Conservation (phyloP, 352 stramenopile species). For the Pythium volutum region DNA sequence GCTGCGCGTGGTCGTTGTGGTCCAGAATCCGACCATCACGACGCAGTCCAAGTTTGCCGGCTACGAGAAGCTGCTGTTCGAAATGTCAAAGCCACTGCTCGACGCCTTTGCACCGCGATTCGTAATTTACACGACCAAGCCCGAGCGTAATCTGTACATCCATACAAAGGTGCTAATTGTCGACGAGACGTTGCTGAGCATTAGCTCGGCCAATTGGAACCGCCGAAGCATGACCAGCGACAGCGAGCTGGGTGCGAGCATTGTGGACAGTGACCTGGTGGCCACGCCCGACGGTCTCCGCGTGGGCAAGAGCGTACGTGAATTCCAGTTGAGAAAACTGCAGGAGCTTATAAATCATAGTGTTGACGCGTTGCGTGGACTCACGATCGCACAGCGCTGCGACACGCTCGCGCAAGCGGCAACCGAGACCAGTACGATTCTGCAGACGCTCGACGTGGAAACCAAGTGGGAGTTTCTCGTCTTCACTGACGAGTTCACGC, state of each 20-base stretch:
- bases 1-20: constrained; percentile 81
- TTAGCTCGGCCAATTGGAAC: constrained; percentile 37
- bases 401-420: neutral
- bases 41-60: constrained; percentile 16
- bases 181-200: constrained; percentile 30
- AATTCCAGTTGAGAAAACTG: constrained; percentile 15
- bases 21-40: constrained; percentile 64
- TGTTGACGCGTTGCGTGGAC: neutral
- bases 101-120: constrained; percentile 1
- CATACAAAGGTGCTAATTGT: constrained; percentile 24
- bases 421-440: neutral
- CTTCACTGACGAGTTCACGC: constrained; percentile 10
- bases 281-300: neutral
- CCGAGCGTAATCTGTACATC: constrained; percentile 20
- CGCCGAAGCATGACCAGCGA: constrained; percentile 37
- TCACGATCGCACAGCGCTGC: neutral
- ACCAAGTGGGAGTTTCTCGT: constrained; percentile 15
- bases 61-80: constrained; percentile 35
- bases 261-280: constrained; percentile 11
- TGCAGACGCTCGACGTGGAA: constrained; percentile 14
- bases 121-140: constrained; percentile 19
- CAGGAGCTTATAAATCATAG: neutral
- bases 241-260: constrained; percentile 26
- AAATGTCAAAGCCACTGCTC: constrained; percentile 26
- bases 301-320: neutral